Evolutionary conservation across 495 filamentous ascomycete genomes (phyloP), one percentile per base, ranked within the genome.

Genomic region (Ramalina peruviana): DNA sequence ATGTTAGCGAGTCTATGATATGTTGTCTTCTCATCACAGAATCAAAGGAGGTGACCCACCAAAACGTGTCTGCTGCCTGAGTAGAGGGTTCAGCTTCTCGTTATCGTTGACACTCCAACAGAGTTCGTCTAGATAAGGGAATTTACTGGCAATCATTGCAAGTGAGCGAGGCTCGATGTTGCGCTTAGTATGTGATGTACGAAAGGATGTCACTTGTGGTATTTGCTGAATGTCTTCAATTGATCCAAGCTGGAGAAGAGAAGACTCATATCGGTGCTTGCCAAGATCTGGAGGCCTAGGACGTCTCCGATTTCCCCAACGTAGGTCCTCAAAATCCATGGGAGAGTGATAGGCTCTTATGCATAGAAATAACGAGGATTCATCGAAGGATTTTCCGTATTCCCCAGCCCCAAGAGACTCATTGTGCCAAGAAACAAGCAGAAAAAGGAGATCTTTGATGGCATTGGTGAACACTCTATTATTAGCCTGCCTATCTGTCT

Each of bases 191-290:
- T 10, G 7, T 16, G 1, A 27, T 17, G 23, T 45, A 12, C 20
- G 2, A 27, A 52, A 25, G 3, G 7, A 23, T 13, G 49, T 36
- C 7, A 47, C n/a, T 19, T 20, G 25, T 33, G 25, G n/a, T n/a
- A 52, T 16, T 10, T 19, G 12, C 41, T 25, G 50, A 15, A 52
- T 6, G 10, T 25, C 17, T n/a, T 33, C 10, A 19, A 26, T 41
- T 30, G 36, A 21, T 0, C 17, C 21, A n/a, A 52, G 38, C 11
- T 25, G 42, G 6, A 52, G 9, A 10, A 47, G 6, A 12, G 50
- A 52, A 47, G 41, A 26, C 16, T 46, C 37, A 36, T 52, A 46
- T 6, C 50, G 41, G 23, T 52, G 27, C 15, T 52, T 30, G 15
- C 23, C 46, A 2, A 52, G 27, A 47, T 52, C 42, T 16, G 37